These are phyloP conservation scores for Beta macrorhiza DNA, from an alignment of 179 eudicot species.

Conservation along the genomic window DNA sequence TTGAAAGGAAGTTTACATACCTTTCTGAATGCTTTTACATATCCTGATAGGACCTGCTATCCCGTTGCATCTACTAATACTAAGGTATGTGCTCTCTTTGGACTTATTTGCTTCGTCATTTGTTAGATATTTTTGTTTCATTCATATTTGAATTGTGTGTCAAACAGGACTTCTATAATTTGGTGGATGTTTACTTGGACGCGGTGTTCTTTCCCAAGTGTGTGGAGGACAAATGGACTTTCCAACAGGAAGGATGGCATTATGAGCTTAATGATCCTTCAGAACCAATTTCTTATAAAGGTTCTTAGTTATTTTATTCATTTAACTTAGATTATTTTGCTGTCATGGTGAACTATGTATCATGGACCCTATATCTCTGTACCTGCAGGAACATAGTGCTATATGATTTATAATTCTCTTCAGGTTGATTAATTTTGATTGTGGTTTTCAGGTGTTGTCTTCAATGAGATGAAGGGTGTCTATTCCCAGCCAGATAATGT, in stretches of 20 bases:
- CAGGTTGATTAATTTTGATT: background rate
- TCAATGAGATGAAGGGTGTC: conserved; percentile 99
- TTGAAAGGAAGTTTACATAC: conserved; percentile 94
- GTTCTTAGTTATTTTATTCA: conserved; percentile 27
- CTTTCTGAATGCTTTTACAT: conserved; percentile 91
- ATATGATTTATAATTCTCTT: background rate
- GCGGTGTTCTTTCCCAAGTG: conserved; percentile 97
- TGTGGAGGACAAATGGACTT: conserved; percentile 72
- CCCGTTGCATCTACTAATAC: conserved; percentile 96
- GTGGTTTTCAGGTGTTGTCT: conserved; percentile 74
- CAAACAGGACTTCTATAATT: conserved; percentile 83
- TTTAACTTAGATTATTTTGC: background rate
- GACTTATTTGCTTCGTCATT: background rate
- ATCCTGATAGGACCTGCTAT: conserved; percentile 98
- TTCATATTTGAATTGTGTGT: background rate
- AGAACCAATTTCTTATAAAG: conserved; percentile 85
- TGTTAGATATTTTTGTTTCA: background rate
- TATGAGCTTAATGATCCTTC: conserved; percentile 88
- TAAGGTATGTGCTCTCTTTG: conserved; percentile 45
- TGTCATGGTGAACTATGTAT: background rate
- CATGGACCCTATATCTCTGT: background rate
- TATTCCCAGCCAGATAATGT: conserved; percentile 96
- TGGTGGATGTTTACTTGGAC: conserved; percentile 97
- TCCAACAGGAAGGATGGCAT: conserved; percentile 99
- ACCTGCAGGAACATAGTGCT: background rate